These are phyloP conservation scores for Phytophthora multivora DNA, from an alignment of 352 stramenopile genomes.

Conservation along the genomic window DNA sequence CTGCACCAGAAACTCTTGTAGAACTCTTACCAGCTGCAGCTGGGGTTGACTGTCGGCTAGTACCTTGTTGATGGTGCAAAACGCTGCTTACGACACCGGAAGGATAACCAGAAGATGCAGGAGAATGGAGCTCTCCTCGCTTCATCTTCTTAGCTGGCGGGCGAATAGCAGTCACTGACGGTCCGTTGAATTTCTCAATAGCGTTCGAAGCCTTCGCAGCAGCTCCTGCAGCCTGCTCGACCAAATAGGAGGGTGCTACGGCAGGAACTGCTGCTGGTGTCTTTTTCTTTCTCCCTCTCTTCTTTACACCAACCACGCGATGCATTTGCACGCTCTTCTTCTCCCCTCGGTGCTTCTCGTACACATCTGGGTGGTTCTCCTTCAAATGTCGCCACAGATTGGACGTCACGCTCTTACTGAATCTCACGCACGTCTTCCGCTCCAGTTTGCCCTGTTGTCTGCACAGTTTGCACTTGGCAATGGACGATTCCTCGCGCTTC, in stretches of 20 bases:
- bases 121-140: conserved; percentile 22
- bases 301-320: conserved; percentile 52
- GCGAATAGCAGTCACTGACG: conserved; percentile 2
- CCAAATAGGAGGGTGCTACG: neutral
- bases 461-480: conserved; percentile 72
- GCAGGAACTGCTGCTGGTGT: neutral
- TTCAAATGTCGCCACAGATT: conserved; percentile 85
- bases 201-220: conserved; percentile 32
- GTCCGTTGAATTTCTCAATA: conserved; percentile 10
- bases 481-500: conserved; percentile 74
- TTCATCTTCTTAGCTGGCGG: conserved; percentile 46
- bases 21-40: neutral
- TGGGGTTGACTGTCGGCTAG: conserved; percentile 2
- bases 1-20: neutral
- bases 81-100: conserved; percentile 2
- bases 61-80: conserved; percentile 20
- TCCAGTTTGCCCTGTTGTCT: conserved; percentile 60
- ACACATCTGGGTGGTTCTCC: conserved; percentile 80
- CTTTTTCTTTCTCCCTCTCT: conserved; percentile 71
- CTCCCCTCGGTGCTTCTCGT: conserved; percentile 69
- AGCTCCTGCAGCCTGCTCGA: neutral
- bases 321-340: conserved; percentile 86
- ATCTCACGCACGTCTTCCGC: conserved; percentile 71
- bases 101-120: conserved; percentile 50
- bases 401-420: conserved; percentile 86